Conservation (phyloP, 2,329 filamentous ascomycete species). For the Pseudogymnoascus sp. region DNA sequence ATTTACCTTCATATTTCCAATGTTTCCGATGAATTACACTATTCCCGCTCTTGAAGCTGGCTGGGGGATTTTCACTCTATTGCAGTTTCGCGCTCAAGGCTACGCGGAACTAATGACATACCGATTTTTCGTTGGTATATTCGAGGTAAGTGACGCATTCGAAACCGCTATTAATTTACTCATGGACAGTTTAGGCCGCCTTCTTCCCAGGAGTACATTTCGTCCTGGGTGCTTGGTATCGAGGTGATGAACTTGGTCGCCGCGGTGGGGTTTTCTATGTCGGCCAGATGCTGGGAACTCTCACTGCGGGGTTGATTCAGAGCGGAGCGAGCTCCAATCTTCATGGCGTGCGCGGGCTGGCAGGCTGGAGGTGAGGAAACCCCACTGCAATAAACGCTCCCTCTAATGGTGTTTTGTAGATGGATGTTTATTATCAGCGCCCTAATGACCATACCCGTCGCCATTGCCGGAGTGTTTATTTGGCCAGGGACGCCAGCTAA, state of each 20-base stretch:
- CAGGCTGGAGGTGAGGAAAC: slow-evolving; percentile 27
- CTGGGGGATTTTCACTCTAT: slow-evolving; percentile 49
- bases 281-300: slow-evolving; percentile 20
- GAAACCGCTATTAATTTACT: background rate
- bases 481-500: slow-evolving; percentile 43
- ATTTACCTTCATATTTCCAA: slow-evolving; percentile 26
- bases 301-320: slow-evolving; percentile 21
- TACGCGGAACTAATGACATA: slow-evolving; percentile 44
- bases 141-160: slow-evolving; percentile 31
- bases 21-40: slow-evolving; percentile 39
- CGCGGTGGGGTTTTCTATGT: slow-evolving; percentile 21
- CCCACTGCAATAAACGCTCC: background rate
- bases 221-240: slow-evolving; percentile 30
- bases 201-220: slow-evolving; percentile 31
- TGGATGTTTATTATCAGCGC: slow-evolving; percentile 50
- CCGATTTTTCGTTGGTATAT: slow-evolving; percentile 45
- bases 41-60: slow-evolving; percentile 42
- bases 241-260: slow-evolving; percentile 24
- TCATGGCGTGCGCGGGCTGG: slow-evolving; percentile 18
- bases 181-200: slow-evolving; percentile 19
- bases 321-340: slow-evolving; percentile 16
- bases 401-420: slow-evolving; percentile 37
- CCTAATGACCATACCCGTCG: slow-evolving; percentile 46
- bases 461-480: slow-evolving; percentile 41
- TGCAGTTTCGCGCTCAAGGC: slow-evolving; percentile 41